Conservation (phyloP, 1,284 basidiomycete species). For the Boletus holoroseus region DNA sequence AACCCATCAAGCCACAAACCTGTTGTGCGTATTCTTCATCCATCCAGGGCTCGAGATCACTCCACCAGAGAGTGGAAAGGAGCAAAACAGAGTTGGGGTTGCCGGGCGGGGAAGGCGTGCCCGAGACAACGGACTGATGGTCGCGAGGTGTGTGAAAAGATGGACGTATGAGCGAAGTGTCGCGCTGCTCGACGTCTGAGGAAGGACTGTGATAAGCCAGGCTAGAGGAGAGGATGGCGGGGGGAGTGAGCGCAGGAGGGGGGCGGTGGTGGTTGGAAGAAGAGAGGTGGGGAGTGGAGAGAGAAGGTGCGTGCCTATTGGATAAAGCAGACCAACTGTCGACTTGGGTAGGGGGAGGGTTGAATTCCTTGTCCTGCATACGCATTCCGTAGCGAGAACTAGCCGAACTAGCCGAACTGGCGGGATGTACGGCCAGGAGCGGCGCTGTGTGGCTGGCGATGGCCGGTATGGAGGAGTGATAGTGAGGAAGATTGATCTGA, state of each 20-base stretch:
- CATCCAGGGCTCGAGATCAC: conserved; percentile 86
- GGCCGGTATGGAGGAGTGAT: conserved; percentile 16
- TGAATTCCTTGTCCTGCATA: conserved; percentile 36
- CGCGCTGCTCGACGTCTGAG: conserved; percentile 39
- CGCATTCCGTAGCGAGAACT: conserved; percentile 34
- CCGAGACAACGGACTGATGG: conserved; percentile 21
- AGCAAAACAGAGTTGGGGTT: conserved; percentile 31
- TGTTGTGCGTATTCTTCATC: conserved; percentile 85
- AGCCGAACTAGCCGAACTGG: conserved; percentile 25
- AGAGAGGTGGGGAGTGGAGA: conserved; percentile 25
- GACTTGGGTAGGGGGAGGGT: conserved; percentile 12
- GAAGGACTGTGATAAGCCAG: conserved; percentile 21
- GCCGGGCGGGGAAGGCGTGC: conserved; percentile 24
- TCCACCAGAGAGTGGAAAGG: conserved; percentile 69
- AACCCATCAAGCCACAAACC: conserved; percentile 72
- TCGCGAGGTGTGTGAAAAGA: conserved; percentile 25
- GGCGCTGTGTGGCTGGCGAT: conserved; percentile 7
- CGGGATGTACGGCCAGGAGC: conserved; percentile 11
- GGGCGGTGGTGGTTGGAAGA: conserved; percentile 33
- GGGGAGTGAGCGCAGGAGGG: conserved; percentile 23
- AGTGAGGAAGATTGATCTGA: conserved; percentile 13
- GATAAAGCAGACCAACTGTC: conserved; percentile 33
- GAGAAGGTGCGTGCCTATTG: conserved; percentile 45
- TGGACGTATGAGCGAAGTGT: conserved; percentile 31
- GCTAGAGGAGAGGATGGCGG: conserved; percentile 16